phyloP scores from a whole-genome alignment of 257 asterid genomes.

The Capsicum chinense region DNA sequence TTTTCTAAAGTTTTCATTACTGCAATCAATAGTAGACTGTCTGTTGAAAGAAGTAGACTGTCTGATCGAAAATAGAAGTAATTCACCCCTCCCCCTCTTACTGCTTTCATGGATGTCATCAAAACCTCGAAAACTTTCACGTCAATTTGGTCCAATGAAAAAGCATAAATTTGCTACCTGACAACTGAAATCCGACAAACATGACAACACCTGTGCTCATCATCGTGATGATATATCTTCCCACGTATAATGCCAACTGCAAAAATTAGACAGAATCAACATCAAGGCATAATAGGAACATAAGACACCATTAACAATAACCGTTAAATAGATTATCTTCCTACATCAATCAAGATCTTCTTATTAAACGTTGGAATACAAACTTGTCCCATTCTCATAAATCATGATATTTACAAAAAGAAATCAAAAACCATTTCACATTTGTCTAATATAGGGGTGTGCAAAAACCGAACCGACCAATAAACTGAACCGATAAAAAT shows the following conservation, averaged over 20 bases:
- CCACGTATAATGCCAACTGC: slow-evolving; percentile 79
- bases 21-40: no score
- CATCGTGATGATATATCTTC: slow-evolving; percentile 89
- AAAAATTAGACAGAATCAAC: slow-evolving; percentile 12
- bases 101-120: neutral
- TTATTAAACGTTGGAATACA: neutral
- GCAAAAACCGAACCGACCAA: no score
- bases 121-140: neutral
- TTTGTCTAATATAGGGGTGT: neutral
- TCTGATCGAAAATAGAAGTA: no score
- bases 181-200: slow-evolving; percentile 84
- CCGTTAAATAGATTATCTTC: neutral
- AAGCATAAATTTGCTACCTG: slow-evolving; percentile 55
- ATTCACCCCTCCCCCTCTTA: no score
- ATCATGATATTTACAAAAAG: neutral
- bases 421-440: neutral
- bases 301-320: neutral
- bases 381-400: neutral
- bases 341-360: neutral
- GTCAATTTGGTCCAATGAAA: neutral
- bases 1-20: no score
- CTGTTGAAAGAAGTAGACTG: no score
- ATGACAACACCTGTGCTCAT: slow-evolving; percentile 85
- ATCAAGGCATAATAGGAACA: slow-evolving; percentile 16
- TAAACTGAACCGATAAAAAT: no score